Percentiles rank a stretch among this genome's conserved stretches.
Evolutionary conservation across 2,329 filamentous ascomycete genomes (phyloP).

Genomic region (Didymella pinodella): DNA sequence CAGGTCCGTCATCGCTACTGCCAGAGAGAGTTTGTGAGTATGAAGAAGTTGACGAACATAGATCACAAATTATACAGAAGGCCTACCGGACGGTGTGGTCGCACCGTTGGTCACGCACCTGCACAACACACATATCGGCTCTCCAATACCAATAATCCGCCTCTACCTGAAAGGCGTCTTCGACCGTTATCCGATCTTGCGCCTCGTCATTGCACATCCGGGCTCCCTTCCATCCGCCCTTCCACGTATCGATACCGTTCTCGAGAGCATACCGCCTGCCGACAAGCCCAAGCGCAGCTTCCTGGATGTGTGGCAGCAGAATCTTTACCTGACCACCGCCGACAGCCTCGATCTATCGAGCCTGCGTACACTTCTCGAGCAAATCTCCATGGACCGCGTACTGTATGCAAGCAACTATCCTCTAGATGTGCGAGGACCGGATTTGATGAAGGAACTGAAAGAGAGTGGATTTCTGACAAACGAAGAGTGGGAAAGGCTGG

Average conservation of each 20-base stretch:
- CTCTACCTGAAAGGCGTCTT: conserved; percentile 64
- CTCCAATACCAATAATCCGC: conserved; percentile 58
- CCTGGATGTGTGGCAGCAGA: conserved; percentile 61
- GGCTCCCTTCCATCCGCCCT: conserved; percentile 64
- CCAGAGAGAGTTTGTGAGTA: background rate
- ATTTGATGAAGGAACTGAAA: conserved; percentile 59
- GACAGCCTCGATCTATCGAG: conserved; percentile 61
- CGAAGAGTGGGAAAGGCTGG: conserved; percentile 60
- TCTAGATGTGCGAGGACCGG: conserved; percentile 59
- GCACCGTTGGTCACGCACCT: conserved; percentile 31
- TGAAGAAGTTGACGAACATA: conserved; percentile 17
- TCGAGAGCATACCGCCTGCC: conserved; percentile 29
- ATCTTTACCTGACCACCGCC: conserved; percentile 66
- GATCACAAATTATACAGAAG: conserved; percentile 25
- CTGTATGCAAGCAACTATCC: conserved; percentile 68
- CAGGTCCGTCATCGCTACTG: conserved; percentile 24
- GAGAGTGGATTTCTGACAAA: conserved; percentile 59
- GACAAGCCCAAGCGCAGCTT: conserved; percentile 48
- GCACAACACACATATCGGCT: conserved; percentile 61
- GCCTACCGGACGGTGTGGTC: conserved; percentile 22
- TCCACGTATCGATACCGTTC: conserved; percentile 53
- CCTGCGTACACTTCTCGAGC: conserved; percentile 56
- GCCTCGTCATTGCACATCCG: conserved; percentile 63
- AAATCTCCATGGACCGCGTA: conserved; percentile 60
- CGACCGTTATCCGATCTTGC: conserved; percentile 62